phyloP scores from a whole-genome alignment of 1,284 basidiomycete genomes.

The Vanrija sp. region DNA sequence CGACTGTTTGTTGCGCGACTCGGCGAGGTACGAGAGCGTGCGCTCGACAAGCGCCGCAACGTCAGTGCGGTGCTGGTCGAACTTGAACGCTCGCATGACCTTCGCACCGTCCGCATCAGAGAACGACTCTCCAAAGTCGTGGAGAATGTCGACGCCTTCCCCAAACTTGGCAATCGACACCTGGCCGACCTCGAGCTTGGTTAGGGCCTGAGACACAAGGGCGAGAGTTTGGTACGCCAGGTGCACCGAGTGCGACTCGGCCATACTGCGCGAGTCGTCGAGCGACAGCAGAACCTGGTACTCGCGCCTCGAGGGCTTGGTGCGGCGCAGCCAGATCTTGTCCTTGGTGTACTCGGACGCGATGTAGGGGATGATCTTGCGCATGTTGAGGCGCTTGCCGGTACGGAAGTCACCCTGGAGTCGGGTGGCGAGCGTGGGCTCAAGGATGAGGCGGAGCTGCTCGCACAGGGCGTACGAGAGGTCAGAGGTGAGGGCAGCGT shows the following conservation, averaged over 20 bases:
- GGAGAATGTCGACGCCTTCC: conserved; percentile 78
- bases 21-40: conserved; percentile 71
- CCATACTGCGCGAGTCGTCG: conserved; percentile 96
- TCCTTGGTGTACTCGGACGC: conserved; percentile 99
- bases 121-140: conserved; percentile 75
- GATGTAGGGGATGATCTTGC: conserved; percentile 97
- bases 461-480: conserved; percentile 90
- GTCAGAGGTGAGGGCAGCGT: conserved; percentile 84
- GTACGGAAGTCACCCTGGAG: conserved; percentile 97
- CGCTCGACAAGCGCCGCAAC: conserved; percentile 81
- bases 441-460: conserved; percentile 92
- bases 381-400: conserved; percentile 98
- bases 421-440: conserved; percentile 89
- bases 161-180: conserved; percentile 91
- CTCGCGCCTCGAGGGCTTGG: conserved; percentile 87
- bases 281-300: conserved; percentile 94
- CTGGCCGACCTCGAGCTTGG: conserved; percentile 90
- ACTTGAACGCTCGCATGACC: conserved; percentile 79
- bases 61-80: conserved; percentile 88
- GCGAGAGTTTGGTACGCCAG: conserved; percentile 93
- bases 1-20: conserved; percentile 64
- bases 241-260: conserved; percentile 86
- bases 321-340: conserved; percentile 97
- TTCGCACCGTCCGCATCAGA: conserved; percentile 73
- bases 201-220: conserved; percentile 84